Evolutionary conservation across 202 grass and related monocot genomes (phyloP).

Genomic region (Tripidium arundinaceum): DNA sequence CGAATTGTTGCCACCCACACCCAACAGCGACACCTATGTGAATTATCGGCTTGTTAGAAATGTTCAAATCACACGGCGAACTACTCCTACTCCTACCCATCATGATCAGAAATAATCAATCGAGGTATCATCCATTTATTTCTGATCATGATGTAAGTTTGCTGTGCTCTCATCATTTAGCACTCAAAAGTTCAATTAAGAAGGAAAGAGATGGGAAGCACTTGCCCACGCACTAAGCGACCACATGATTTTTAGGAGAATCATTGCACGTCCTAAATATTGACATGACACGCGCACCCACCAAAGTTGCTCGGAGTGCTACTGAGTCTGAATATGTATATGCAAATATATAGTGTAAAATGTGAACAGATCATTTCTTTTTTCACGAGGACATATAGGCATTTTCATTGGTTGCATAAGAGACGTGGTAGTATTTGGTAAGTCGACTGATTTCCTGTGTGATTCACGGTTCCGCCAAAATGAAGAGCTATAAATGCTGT

Average conservation of each 20-base stretch:
- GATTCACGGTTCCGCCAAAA: background rate
- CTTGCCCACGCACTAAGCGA: background rate
- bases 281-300: background rate
- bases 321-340: too few relatives aligned
- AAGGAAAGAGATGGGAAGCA: background rate
- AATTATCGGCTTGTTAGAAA: background rate
- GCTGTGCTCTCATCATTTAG: background rate
- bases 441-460: background rate
- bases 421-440: too few relatives aligned
- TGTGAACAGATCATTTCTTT: background rate
- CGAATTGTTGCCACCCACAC: slow-evolving; percentile 88
- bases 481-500: too few relatives aligned
- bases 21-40: slow-evolving; percentile 76
- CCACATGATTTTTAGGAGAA: background rate
- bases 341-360: background rate
- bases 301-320: background rate
- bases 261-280: background rate
- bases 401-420: too few relatives aligned
- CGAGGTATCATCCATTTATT: background rate
- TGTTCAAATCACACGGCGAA: background rate
- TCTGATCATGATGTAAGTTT: background rate
- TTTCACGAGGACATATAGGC: background rate
- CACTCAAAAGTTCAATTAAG: background rate
- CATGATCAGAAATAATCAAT: background rate
- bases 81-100: background rate